These are phyloP conservation scores for Boletus semigastroideus DNA, from an alignment of 1,284 basidiomycete genomes.

Conservation along the genomic window DNA sequence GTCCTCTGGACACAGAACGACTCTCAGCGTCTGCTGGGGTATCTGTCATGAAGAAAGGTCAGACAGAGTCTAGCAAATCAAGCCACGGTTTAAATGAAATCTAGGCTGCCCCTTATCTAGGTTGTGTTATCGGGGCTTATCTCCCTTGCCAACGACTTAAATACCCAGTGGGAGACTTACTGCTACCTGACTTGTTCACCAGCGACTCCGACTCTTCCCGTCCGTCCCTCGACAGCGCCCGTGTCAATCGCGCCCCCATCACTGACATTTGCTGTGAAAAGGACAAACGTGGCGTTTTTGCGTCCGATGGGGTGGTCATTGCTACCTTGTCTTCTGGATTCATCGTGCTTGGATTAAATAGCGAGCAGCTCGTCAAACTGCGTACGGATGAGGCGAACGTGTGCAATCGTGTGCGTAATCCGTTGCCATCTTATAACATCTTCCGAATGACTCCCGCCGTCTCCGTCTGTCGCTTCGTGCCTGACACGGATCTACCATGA, in stretches of 20 bases:
- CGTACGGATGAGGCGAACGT: slow-evolving; percentile 18
- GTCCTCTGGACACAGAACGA: slow-evolving; percentile 45
- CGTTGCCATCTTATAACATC: background rate
- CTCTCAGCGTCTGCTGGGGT: slow-evolving; percentile 11
- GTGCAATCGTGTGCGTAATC: slow-evolving; percentile 12
- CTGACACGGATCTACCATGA: slow-evolving; percentile 6
- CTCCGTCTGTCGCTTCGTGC: slow-evolving; percentile 2
- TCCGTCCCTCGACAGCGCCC: slow-evolving; percentile 17
- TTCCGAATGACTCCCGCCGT: background rate
- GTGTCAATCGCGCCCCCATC: slow-evolving; percentile 21
- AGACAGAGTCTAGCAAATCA: background rate
- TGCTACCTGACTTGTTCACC: slow-evolving; percentile 12
- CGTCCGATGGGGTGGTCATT: slow-evolving; percentile 11
- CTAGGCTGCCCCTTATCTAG: slow-evolving; percentile 18
- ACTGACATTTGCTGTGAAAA: slow-evolving; percentile 25
- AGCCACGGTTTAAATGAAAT: background rate
- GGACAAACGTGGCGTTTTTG: slow-evolving; percentile 8
- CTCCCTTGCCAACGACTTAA: slow-evolving; percentile 10
- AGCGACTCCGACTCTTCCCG: slow-evolving; percentile 7
- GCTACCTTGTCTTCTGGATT: slow-evolving; percentile 1
- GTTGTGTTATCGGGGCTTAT: slow-evolving; percentile 24
- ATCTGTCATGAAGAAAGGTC: slow-evolving; percentile 27
- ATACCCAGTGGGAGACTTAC: slow-evolving; percentile 14
- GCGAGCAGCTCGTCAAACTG: background rate
- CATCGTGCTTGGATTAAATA: slow-evolving; percentile 16